These are phyloP conservation scores for Puccinellia tenuiflora DNA, from an alignment of 176 grass and related monocot genomes.

Conservation along the genomic window DNA sequence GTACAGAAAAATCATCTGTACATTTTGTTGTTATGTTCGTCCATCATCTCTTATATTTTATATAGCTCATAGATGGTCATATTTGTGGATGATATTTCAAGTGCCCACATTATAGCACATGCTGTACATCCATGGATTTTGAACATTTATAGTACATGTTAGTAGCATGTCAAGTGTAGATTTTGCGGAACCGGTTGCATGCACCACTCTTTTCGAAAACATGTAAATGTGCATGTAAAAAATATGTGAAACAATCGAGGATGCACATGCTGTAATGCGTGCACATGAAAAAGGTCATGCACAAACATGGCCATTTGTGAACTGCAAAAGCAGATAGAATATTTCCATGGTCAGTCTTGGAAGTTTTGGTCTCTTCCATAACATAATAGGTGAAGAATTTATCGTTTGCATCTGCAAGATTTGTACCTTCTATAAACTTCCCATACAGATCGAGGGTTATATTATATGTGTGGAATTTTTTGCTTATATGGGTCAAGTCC, in stretches of 20 bases:
- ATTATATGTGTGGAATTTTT: neutral
- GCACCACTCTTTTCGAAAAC: neutral
- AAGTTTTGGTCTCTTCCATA: constrained; percentile 16
- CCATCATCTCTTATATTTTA: neutral
- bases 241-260: neutral
- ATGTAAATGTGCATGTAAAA: neutral
- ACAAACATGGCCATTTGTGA: neutral
- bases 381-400: constrained; percentile 13
- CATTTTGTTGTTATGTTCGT: neutral
- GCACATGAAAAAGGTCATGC: neutral
- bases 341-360: constrained; percentile 10
- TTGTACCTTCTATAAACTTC: neutral
- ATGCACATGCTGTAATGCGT: neutral
- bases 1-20: neutral
- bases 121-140: neutral
- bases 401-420: neutral
- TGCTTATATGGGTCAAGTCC: neutral
- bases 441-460: constrained; percentile 3
- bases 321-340: constrained; percentile 9
- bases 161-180: neutral
- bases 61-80: constrained; percentile 3
- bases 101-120: neutral
- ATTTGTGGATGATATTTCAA: neutral
- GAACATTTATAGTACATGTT: neutral
- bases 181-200: neutral